Percentiles rank a stretch among this genome's conserved stretches.
These are phyloP conservation scores for Fusarium buxicola DNA, from an alignment of 2,329 filamentous ascomycete genomes.

Conservation along the genomic window DNA sequence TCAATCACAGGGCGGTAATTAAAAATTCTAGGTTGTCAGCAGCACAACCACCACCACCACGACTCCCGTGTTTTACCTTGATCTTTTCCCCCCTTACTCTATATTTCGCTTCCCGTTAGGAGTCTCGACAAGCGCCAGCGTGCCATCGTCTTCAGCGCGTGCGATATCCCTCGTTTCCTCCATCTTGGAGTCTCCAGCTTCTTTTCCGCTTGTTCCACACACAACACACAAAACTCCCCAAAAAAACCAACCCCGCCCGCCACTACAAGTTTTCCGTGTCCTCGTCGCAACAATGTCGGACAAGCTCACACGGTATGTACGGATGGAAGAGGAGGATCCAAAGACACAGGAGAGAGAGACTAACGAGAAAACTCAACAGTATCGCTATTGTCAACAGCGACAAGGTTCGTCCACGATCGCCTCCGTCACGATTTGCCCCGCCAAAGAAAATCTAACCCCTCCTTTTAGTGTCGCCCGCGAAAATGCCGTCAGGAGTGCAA, in stretches of 20 bases:
- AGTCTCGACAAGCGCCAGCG: slow-evolving; percentile 41
- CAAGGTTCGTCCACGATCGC: slow-evolving; percentile 72
- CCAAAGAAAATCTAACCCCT: slow-evolving; percentile 45
- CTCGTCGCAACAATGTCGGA: slow-evolving; percentile 77
- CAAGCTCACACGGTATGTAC: slow-evolving; percentile 88
- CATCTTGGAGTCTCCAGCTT: slow-evolving; percentile 16
- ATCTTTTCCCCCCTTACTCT: slow-evolving; percentile 26
- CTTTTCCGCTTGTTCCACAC: slow-evolving; percentile 29
- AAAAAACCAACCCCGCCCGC: slow-evolving; percentile 25
- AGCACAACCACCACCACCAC: slow-evolving; percentile 23
- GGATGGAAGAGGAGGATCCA: neutral
- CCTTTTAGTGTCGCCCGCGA: slow-evolving; percentile 53
- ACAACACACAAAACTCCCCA: slow-evolving; percentile 31
- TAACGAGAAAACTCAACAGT: slow-evolving; percentile 63
- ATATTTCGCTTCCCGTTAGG: slow-evolving; percentile 26
- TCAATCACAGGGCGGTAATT: too few relatives aligned
- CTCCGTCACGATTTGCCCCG: slow-evolving; percentile 39
- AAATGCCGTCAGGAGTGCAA: slow-evolving; percentile 99
- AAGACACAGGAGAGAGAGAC: slow-evolving; percentile 11
- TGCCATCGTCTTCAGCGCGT: slow-evolving; percentile 37
- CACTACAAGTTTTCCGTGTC: slow-evolving; percentile 17
- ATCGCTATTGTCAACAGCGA: slow-evolving; percentile 99
- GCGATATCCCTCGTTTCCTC: slow-evolving; percentile 25
- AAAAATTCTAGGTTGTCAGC: slow-evolving; percentile 48
- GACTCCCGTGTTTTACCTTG: slow-evolving; percentile 19